Evolutionary conservation across 2,329 filamentous ascomycete genomes (phyloP), one percentile per base, ranked within the genome.

Genomic region (Bipolaris gigantea): DNA sequence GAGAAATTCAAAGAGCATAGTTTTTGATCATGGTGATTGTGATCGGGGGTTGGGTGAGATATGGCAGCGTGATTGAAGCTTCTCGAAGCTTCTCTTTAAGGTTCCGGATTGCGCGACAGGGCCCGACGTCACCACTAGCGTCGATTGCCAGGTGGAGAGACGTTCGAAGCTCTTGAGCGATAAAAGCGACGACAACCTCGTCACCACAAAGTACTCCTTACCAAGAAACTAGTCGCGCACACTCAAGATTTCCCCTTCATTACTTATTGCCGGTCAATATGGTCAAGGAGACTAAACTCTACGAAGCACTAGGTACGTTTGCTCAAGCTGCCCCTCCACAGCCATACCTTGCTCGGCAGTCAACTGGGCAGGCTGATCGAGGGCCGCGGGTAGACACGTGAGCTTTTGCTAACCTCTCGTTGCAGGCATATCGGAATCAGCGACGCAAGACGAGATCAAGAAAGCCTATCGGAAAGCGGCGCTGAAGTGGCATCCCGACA

Each of bases 241-340:
- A 63, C 48, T 57, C 56, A 49, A 61, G 30, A 61, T 52, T 61
- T 40, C 44, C 40, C 56, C 40, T 47, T 38, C 42, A 43, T 35
- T 43, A 42, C 25, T 56, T 46, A 56, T 30, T 50, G 30, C 23
- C 50, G 27, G 39, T 65, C 76, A 85, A 66, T 64, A 97, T 97
- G 93, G 91, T 95, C 65, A 89, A 90, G 69, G 93, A 97, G 81
- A 94, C 89, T 48, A 96, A 95, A 78, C 87, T 97, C 60, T 99
- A 99, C 81, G 91, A 97, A 76, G 83, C 85, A 60, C 82, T 99
- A 68, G 81, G 75, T 76, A 72, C 46, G 75, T 68, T 58, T 56
- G 48, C 51, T 45, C 41, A 27, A 35, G 43, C 35, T 67, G 53
- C 65, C 68, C 69, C 67, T 62, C 64, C 58, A 49, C 53, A 41